Conservation (phyloP, 228 moss, liverwort and hornwort genomes). For the Sphagnum magellanicum region DNA sequence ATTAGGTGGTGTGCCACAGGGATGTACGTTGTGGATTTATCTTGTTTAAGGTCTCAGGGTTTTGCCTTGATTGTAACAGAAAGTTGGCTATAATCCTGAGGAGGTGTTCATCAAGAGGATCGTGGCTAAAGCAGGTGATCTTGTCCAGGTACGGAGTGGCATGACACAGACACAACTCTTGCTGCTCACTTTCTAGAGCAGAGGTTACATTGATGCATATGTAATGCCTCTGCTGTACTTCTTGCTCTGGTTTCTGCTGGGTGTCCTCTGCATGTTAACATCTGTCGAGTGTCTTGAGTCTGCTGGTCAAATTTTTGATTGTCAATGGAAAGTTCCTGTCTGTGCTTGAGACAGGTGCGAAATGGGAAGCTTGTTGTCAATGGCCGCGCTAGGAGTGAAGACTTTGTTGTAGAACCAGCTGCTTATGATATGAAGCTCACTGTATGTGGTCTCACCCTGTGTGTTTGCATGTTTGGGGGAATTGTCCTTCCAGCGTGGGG, state of each 20-base stretch:
- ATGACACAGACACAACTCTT: too few species aligned
- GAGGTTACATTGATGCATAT: too few species aligned
- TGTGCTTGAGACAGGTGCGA: constrained; percentile 17
- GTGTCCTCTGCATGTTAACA: too few species aligned
- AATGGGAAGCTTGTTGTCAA: constrained; percentile 41
- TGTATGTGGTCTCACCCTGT: constrained; percentile 9
- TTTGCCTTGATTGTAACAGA: constrained; percentile 10
- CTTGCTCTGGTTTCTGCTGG: too few species aligned
- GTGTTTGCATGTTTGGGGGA: background rate
- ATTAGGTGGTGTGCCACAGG: too few species aligned
- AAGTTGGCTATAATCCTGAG: constrained; percentile 41
- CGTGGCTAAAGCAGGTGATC: constrained; percentile 49
- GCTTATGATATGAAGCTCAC: constrained; percentile 30
- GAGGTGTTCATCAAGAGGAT: constrained; percentile 69
- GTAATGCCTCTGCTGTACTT: too few species aligned
- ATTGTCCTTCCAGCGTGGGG: too few species aligned
- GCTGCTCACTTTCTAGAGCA: too few species aligned
- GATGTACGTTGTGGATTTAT: too few species aligned
- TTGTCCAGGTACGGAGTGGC: constrained; percentile 33
- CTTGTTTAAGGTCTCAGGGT: background rate
- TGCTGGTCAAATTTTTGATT: too few species aligned
- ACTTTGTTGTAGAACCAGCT: constrained; percentile 41
- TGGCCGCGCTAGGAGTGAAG: constrained; percentile 23
- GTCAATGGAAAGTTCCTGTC: too few species aligned
- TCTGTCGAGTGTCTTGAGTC: too few species aligned